phyloP scores from a whole-genome alignment of 2,329 filamentous ascomycete genomes.

The Fusarium marasasianum region DNA sequence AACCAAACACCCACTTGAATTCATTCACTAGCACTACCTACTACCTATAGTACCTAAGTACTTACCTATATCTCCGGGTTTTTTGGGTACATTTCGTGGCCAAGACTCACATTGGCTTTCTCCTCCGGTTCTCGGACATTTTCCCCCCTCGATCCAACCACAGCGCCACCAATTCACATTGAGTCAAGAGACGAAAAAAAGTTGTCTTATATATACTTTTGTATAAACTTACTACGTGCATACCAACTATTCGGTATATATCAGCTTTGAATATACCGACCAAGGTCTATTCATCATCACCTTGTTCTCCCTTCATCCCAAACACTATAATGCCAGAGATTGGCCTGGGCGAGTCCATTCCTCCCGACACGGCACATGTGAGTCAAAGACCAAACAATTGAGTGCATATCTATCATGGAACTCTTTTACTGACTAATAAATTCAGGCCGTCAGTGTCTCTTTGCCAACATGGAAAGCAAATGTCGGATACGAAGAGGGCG shows the following conservation, averaged over 20 bases:
- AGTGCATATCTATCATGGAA: not conserved
- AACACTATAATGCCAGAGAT: constrained; percentile 56
- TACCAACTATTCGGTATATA: not conserved
- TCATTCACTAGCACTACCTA: not conserved
- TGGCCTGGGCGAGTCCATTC: constrained; percentile 75
- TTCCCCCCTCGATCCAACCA: constrained; percentile 16
- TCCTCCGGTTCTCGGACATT: constrained; percentile 36
- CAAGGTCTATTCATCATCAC: not conserved
- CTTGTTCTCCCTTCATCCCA: not conserved
- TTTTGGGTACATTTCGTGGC: not conserved
- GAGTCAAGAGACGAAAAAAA: constrained; percentile 17
- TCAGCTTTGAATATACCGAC: not conserved
- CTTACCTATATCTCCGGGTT: not conserved
- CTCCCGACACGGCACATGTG: constrained; percentile 81
- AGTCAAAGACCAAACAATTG: constrained; percentile 47
- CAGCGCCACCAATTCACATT: constrained; percentile 20
- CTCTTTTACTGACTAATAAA: not conserved
- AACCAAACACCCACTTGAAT: constrained; percentile 2
- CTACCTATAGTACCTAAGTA: not conserved
- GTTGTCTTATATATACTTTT: not conserved
- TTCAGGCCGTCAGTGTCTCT: constrained; percentile 92
- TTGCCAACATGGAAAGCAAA: constrained; percentile 93
- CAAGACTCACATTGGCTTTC: constrained; percentile 9
- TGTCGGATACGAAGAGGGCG: constrained; percentile 91
- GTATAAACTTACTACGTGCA: not conserved